Conservation (phyloP, 306 rosid genomes). For the Medicago ruthenica region DNA sequence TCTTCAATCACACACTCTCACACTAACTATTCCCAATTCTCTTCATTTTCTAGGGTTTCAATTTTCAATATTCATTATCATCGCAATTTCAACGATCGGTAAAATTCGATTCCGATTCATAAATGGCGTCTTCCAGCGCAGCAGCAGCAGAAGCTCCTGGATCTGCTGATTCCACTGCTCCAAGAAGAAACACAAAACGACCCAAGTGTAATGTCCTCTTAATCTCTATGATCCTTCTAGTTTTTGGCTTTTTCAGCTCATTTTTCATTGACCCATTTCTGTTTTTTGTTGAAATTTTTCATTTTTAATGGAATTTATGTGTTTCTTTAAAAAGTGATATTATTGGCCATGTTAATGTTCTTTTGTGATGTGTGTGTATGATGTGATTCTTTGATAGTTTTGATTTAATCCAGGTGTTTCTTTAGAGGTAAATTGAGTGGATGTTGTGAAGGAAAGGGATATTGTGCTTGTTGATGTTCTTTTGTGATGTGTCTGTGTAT, state of each 20-base stretch:
- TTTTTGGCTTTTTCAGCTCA: slow-evolving; percentile 11
- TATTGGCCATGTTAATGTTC: too few relatives aligned
- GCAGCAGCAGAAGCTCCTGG: slow-evolving; percentile 54
- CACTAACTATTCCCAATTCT: background rate
- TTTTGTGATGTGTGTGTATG: background rate
- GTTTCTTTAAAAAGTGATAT: background rate
- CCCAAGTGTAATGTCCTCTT: slow-evolving; percentile 74
- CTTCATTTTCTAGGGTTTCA: slow-evolving; percentile 27
- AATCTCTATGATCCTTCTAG: slow-evolving; percentile 12
- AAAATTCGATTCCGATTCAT: slow-evolving; percentile 53
- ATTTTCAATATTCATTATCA: too few relatives aligned
- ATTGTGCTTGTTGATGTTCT: slow-evolving; percentile 23
- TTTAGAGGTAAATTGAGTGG: background rate
- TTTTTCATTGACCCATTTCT: slow-evolving; percentile 19
- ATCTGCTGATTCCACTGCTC: slow-evolving; percentile 77
- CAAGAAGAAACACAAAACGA: slow-evolving; percentile 79
- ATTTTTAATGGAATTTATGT: background rate
- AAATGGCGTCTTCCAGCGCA: slow-evolving; percentile 74
- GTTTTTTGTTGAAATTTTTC: slow-evolving; percentile 7
- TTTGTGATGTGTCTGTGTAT: slow-evolving; percentile 8
- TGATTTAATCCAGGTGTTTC: too few relatives aligned
- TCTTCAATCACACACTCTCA: slow-evolving; percentile 16
- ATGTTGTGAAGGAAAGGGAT: slow-evolving; percentile 9
- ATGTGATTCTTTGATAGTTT: background rate
- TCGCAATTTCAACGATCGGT: slow-evolving; percentile 16